Conservation (phyloP, 352 stramenopile species). For the Phytopythium chamaehyphon region DNA sequence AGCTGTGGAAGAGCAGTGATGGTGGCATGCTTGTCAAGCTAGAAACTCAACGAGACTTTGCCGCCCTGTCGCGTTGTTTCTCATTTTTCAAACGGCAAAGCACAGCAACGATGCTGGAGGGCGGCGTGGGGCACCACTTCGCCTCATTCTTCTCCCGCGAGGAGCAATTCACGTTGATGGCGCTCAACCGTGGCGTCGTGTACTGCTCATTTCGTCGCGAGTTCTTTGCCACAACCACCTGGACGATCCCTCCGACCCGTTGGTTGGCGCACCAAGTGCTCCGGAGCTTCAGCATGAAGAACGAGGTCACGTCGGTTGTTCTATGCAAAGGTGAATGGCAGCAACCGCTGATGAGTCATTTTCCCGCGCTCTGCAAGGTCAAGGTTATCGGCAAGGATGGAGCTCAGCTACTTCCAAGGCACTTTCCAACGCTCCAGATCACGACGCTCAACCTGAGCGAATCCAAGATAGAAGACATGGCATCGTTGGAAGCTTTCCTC, state of each 20-base stretch:
- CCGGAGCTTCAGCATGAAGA: background rate
- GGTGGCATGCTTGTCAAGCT: too few relatives aligned
- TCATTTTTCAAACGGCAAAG: too few relatives aligned
- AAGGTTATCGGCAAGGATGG: too few relatives aligned
- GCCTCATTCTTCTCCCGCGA: background rate
- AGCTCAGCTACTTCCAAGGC: too few relatives aligned
- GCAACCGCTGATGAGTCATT: background rate
- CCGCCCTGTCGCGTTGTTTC: too few relatives aligned
- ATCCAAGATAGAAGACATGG: constrained; percentile 1
- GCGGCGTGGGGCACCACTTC: background rate
- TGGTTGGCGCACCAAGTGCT: constrained; percentile 1
- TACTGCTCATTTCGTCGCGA: background rate
- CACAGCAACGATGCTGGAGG: too few relatives aligned
- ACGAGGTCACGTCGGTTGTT: background rate
- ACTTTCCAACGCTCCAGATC: background rate
- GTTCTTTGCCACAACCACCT: background rate
- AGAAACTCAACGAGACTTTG: too few relatives aligned
- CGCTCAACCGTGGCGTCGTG: background rate
- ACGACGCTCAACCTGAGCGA: background rate
- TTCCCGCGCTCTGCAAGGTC: background rate
- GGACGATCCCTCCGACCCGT: background rate
- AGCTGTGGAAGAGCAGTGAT: too few relatives aligned
- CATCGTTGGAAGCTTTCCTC: background rate
- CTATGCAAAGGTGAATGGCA: background rate
- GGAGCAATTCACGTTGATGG: background rate